Percentiles rank a stretch among this genome's conserved stretches.
Evolutionary conservation across 805 yeast species (phyloP).

Genomic region (Teunomyces aglyptinius): DNA sequence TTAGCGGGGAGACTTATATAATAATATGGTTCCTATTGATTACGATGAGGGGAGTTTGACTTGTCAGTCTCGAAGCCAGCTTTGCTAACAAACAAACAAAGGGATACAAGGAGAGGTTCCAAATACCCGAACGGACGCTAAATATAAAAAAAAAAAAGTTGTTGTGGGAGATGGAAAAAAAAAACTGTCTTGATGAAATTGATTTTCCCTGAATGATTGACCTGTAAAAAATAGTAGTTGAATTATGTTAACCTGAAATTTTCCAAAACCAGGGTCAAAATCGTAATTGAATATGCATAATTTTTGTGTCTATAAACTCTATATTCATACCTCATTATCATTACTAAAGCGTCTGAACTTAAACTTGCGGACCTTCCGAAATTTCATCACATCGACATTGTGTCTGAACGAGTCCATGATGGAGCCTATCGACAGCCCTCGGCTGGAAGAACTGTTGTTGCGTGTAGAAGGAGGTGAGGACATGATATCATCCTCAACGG

Average conservation of each 20-base stretch:
- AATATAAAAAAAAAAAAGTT: not conserved
- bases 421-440: conserved; percentile 34
- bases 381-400: conserved; percentile 23
- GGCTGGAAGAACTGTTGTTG: conserved; percentile 9
- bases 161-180: not conserved
- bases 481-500: not conserved
- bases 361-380: conserved; percentile 30
- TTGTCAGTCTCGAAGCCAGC: too few relatives aligned
- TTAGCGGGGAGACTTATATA: not conserved
- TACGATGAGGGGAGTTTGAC: too few relatives aligned
- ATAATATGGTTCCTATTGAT: too few relatives aligned
- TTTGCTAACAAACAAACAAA: too few relatives aligned
- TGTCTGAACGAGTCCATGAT: conserved; percentile 28
- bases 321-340: conserved; percentile 10
- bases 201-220: not conserved
- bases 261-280: not conserved
- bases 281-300: not conserved
- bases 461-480: conserved; percentile 2
- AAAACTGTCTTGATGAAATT: not conserved
- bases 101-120: not conserved
- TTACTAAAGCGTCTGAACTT: conserved; percentile 30
- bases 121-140: not conserved
- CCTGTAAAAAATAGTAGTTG: not conserved
- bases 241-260: not conserved
- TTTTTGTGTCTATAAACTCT: not conserved